phyloP scores from a whole-genome alignment of 2,329 filamentous ascomycete genomes.

The Xylariaceae sp. region DNA sequence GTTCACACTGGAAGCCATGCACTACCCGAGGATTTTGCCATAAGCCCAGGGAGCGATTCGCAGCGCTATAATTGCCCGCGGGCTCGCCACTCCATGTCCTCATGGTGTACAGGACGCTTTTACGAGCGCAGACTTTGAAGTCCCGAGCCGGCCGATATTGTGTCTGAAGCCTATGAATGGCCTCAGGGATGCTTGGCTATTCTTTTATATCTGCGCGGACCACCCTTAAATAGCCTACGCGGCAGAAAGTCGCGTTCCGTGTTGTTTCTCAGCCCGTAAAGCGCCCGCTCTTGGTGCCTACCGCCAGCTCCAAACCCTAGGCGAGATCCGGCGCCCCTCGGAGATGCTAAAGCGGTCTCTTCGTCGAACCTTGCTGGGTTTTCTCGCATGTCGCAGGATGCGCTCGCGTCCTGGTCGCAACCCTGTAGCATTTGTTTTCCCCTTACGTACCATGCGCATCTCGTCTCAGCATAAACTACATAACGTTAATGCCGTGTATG shows the following conservation, averaged over 20 bases:
- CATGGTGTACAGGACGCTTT: too few species aligned
- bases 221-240: too few species aligned
- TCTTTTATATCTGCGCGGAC: too few species aligned
- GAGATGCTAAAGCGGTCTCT: neutral
- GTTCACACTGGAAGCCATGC: neutral
- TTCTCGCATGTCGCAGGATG: neutral
- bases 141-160: neutral
- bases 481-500: neutral
- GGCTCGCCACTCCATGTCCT: slow-evolving; percentile 1
- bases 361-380: neutral
- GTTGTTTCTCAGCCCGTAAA: neutral
- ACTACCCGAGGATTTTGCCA: neutral
- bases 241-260: neutral
- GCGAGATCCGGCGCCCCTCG: neutral
- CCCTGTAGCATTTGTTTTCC: neutral
- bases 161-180: neutral
- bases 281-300: neutral
- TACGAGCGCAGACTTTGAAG: neutral
- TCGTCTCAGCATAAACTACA: neutral
- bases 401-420: neutral
- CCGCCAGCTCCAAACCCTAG: neutral
- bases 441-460: too few species aligned
- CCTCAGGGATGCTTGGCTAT: neutral
- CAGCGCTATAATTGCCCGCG: slow-evolving; percentile 1
- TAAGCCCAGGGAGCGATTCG: neutral